Conservation (phyloP, 2,329 filamentous ascomycete genomes). For the Colletotrichum shisoi region DNA sequence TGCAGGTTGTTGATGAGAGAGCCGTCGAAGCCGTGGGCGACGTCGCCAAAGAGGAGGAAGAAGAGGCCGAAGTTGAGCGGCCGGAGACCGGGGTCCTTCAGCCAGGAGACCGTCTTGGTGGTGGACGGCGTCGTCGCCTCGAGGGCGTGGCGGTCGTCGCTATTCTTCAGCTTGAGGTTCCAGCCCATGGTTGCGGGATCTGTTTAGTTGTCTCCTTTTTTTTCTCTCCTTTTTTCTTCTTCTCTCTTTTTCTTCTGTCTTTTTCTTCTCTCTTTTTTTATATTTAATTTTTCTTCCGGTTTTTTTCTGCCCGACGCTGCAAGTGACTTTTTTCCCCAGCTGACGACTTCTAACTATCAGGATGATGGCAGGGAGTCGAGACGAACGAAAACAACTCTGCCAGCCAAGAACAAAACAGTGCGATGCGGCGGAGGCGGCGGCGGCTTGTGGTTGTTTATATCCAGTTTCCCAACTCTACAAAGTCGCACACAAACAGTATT, state of each 20-base stretch:
- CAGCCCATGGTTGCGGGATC: constrained; percentile 18
- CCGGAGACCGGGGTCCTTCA: constrained; percentile 22
- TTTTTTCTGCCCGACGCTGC: too few relatives aligned
- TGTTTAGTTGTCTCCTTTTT: too few relatives aligned
- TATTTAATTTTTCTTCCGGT: too few relatives aligned
- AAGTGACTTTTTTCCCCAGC: too few relatives aligned
- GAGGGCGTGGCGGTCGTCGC: constrained; percentile 27
- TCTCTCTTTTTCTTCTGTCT: too few relatives aligned
- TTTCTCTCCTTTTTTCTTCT: not conserved
- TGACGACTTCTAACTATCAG: too few relatives aligned
- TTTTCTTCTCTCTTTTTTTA: too few relatives aligned
- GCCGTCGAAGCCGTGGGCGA: constrained; percentile 59
- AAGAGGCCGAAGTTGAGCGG: constrained; percentile 43
- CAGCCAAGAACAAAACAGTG: too few relatives aligned
- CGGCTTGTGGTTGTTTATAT: constrained; percentile 21
- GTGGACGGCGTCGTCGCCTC: constrained; percentile 30
- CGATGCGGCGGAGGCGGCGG: not conserved
- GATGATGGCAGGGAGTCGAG: too few relatives aligned
- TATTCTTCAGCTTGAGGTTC: constrained; percentile 23
- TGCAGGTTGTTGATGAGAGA: constrained; percentile 61
- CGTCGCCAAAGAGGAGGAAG: constrained; percentile 48
- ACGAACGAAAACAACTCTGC: too few relatives aligned
- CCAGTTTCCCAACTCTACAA: not conserved
- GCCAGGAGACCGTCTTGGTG: constrained; percentile 27
- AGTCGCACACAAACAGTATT: not conserved